Evolutionary conservation across 2,329 filamentous ascomycete genomes (phyloP).

Genomic region (Phialocephala subalpina): DNA sequence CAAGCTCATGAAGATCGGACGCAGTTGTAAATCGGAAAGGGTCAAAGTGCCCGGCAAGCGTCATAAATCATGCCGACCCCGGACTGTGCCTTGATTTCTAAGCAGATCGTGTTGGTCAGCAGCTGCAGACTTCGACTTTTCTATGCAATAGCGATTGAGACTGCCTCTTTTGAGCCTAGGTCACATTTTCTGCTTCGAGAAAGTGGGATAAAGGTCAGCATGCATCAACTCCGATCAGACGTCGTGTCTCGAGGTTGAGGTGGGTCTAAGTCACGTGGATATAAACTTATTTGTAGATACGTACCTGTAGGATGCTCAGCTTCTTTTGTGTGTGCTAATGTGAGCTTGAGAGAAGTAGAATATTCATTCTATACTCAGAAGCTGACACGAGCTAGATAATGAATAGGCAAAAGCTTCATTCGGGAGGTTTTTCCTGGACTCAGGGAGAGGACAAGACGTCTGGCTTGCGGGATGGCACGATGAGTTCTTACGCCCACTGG

Average conservation of each 20-base stretch:
- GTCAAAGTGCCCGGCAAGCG: no score
- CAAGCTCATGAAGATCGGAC: no score
- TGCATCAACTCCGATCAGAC: neutral
- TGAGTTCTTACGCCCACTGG: neutral
- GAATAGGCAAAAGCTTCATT: neutral
- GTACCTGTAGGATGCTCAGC: neutral
- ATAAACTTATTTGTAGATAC: neutral
- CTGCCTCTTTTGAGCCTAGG: neutral
- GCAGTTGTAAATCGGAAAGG: no score
- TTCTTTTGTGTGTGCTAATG: neutral
- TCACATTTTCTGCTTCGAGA: neutral
- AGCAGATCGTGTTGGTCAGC: neutral
- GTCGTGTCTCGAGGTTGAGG: neutral
- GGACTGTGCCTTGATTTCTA: neutral
- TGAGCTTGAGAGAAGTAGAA: neutral
- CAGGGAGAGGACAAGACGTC: neutral
- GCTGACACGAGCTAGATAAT: no score
- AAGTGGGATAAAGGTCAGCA: neutral
- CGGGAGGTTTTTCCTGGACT: neutral
- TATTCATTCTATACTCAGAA: no score
- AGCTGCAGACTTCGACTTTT: neutral
- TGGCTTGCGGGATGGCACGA: neutral
- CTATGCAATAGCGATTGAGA: neutral
- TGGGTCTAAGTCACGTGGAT: neutral
- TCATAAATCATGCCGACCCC: slow-evolving; percentile 1